Evolutionary conservation across 164 flowering plant species (phyloP).

Genomic region (Tetracentron sinense): DNA sequence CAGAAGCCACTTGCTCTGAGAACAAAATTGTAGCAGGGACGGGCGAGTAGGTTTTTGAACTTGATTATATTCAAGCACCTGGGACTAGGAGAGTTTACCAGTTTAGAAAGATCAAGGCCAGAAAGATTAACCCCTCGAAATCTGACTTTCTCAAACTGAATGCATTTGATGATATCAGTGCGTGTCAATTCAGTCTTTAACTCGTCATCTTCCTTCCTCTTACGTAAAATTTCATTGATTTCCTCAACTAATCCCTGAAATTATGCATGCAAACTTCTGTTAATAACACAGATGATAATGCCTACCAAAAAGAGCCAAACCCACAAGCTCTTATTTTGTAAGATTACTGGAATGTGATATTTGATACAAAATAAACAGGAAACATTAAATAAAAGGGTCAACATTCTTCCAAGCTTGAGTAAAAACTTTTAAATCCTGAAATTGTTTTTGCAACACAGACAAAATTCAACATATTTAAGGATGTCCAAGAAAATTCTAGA

Average conservation of each 20-base stretch:
- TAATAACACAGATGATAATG: slow-evolving; percentile 1
- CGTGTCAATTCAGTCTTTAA: slow-evolving; percentile 71
- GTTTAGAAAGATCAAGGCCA: slow-evolving; percentile 88
- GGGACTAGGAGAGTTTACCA: slow-evolving; percentile 41
- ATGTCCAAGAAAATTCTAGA: too few relatives aligned
- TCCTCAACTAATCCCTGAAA: slow-evolving; percentile 73
- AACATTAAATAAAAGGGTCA: neutral
- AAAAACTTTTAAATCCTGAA: too few relatives aligned
- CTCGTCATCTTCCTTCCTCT: slow-evolving; percentile 70
- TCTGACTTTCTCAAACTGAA: slow-evolving; percentile 77
- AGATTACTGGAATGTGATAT: neutral
- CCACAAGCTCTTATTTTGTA: too few relatives aligned
- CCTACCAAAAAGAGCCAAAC: neutral
- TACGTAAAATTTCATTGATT: slow-evolving; percentile 37
- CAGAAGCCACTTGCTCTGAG: neutral
- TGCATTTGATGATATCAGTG: slow-evolving; percentile 87
- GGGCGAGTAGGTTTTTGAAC: neutral
- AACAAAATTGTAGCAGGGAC: neutral
- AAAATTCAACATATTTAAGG: too few relatives aligned
- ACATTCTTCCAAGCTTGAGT: neutral
- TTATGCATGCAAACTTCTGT: neutral
- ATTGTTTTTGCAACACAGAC: too few relatives aligned
- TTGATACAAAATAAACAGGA: too few relatives aligned
- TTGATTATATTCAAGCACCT: too few relatives aligned
- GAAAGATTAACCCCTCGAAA: slow-evolving; percentile 90